Percentiles rank a stretch among this genome's conserved stretches.
These are phyloP conservation scores for Rhododendron simsii DNA, from an alignment of 148 eudicot genomes.

Conservation along the genomic window DNA sequence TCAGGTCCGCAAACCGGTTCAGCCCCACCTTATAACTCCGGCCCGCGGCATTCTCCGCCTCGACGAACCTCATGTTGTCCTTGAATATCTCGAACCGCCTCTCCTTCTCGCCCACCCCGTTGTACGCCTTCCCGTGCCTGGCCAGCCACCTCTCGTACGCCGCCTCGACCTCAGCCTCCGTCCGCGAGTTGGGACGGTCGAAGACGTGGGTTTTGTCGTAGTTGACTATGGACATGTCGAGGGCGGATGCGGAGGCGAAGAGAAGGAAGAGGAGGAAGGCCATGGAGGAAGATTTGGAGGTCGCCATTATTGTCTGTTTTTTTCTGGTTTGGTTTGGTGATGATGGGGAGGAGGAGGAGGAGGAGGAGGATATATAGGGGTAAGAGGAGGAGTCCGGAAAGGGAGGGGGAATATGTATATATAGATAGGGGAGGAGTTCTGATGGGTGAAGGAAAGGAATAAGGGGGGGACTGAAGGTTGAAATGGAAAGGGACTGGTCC, in stretches of 20 bases:
- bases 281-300: neutral
- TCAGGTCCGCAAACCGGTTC: constrained; percentile 73
- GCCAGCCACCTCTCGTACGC: constrained; percentile 70
- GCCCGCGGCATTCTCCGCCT: constrained; percentile 38
- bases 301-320: constrained; percentile 14
- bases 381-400: neutral
- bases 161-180: constrained; percentile 38
- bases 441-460: neutral
- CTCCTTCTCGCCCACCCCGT: constrained; percentile 61
- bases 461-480: neutral
- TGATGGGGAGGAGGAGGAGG: neutral
- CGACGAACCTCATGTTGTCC: constrained; percentile 53
- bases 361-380: constrained; percentile 5
- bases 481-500: neutral
- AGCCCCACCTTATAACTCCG: constrained; percentile 47
- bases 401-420: neutral
- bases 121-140: constrained; percentile 46
- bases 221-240: constrained; percentile 62
- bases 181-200: constrained; percentile 2
- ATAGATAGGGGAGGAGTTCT: neutral
- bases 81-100: constrained; percentile 62
- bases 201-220: constrained; percentile 38
- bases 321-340: neutral
- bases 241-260: constrained; percentile 42
- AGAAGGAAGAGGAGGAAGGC: constrained; percentile 17